A percentile compares a stretch with the other conserved stretches of the same genome.
These are phyloP conservation scores for Gossypium mustelinum DNA, from an alignment of 345 rosid genomes.

Conservation along the genomic window DNA sequence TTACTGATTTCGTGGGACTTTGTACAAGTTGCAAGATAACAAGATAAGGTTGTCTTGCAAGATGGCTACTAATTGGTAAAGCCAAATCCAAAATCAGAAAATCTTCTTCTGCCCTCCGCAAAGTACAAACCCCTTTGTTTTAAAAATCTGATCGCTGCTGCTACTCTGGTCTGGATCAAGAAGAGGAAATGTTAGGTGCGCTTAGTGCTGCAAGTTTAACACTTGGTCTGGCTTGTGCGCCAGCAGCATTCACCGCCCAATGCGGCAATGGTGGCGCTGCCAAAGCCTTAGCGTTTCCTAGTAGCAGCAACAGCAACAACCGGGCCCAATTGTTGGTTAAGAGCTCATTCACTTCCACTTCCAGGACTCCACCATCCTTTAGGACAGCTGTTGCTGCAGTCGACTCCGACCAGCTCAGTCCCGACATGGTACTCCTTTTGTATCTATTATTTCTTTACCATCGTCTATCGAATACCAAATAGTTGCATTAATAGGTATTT, in stretches of 20 bases:
- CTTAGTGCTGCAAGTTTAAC: constrained; percentile 1
- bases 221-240: constrained; percentile 1
- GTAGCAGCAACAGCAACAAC: background rate
- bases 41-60: constrained; percentile 2
- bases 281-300: constrained; percentile 3
- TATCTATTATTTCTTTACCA: background rate
- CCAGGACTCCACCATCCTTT: constrained; percentile 22
- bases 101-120: background rate
- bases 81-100: background rate
- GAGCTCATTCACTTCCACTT: background rate
- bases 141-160: background rate
- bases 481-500: background rate
- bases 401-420: constrained; percentile 35
- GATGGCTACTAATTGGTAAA: background rate
- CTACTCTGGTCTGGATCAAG: background rate
- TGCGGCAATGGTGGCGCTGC: background rate
- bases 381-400: constrained; percentile 42
- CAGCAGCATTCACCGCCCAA: constrained; percentile 6
- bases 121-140: background rate
- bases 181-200: constrained; percentile 7
- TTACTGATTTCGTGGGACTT: background rate
- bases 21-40: background rate
- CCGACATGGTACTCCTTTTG: constrained; percentile 28
- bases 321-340: constrained; percentile 11
- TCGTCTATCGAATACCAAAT: background rate